Evolutionary conservation across 768 basidiomycete genomes (phyloP), one percentile per base, ranked within the genome.

Genomic region (Termitomyces sp.): DNA sequence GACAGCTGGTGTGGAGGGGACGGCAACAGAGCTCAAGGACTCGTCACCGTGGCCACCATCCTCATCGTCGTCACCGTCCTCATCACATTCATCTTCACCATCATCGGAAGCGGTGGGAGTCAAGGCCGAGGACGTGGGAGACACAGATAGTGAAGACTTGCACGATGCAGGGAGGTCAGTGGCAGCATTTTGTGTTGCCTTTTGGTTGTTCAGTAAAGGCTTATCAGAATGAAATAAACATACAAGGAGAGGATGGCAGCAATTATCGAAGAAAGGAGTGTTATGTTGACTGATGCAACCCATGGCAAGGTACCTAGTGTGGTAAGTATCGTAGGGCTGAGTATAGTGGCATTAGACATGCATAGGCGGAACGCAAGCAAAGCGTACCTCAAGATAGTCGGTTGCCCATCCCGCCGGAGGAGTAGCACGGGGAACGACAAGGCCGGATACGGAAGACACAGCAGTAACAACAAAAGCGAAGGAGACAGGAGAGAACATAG

Each of bases 211-310:
- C 27, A 46, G 51, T 48, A 34, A 54, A 35, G 40, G 41, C 42
- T 49, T 34, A 42, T 17, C 11, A 34, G 3, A 1, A 6, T 4
- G 8, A 17, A 10, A 52, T 21, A 19, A 52, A 68, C 77, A 40
- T 66, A 85, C 85, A 65, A 85, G 73, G 58, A 89, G 72, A 57
- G 89, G 85, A 67, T 83, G 83, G 76, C 89, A 89, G 67, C 91
- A 92, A 28, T 72, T 63, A 54, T 82, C 74, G 68, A 89, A 91
- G 74, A 86, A 86, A 16, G 68, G 46, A 9, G 77, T 76, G 65
- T 74, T 70, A 63, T 82, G 80, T 65, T 81, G 70, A 54, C 61
- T 62, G 28, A 76, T 64, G 65, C 82, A 84, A 48, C 72, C 74
- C 60, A 88, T 67, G 42, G 80, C 78, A 55, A 81, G 63, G 70